These are phyloP conservation scores for Eutrema heterophyllum DNA, from an alignment of 345 rosid species.

Conservation along the genomic window DNA sequence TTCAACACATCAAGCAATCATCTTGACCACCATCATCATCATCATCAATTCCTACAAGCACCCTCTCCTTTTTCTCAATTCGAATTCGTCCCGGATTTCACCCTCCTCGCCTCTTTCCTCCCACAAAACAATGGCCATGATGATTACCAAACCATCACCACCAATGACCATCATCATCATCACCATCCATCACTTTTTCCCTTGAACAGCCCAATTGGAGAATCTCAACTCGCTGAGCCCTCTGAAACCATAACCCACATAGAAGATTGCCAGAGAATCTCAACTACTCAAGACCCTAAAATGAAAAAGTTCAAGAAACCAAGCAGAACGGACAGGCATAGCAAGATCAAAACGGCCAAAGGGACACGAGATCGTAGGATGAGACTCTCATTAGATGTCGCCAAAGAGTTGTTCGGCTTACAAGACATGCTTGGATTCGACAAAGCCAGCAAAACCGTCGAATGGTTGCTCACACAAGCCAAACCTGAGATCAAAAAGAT, in stretches of 20 bases:
- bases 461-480: slow-evolving; percentile 70
- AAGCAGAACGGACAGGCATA: slow-evolving; percentile 67
- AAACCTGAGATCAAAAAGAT: slow-evolving; percentile 54
- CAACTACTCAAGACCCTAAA: slow-evolving; percentile 18
- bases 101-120: slow-evolving; percentile 25
- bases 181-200: slow-evolving; percentile 32
- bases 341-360: slow-evolving; percentile 77
- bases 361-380: slow-evolving; percentile 83
- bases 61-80: slow-evolving; percentile 47
- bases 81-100: slow-evolving; percentile 29
- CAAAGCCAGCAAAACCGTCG: slow-evolving; percentile 79
- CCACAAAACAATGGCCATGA: slow-evolving; percentile 15
- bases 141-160: slow-evolving; percentile 9
- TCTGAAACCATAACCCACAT: slow-evolving; percentile 28
- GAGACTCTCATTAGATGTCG: slow-evolving; percentile 77
- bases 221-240: slow-evolving; percentile 14
- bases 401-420: slow-evolving; percentile 61
- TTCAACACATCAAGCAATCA: slow-evolving; percentile 15
- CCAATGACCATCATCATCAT: slow-evolving; percentile 11
- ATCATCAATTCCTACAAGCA: slow-evolving; percentile 20
- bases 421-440: slow-evolving; percentile 82
- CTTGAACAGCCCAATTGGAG: slow-evolving; percentile 22
- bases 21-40: slow-evolving; percentile 14
- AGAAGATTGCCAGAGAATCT: slow-evolving; percentile 30
- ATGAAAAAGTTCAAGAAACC: slow-evolving; percentile 35